These are phyloP conservation scores for Pichia californica DNA, from an alignment of 805 yeast species.

Conservation along the genomic window DNA sequence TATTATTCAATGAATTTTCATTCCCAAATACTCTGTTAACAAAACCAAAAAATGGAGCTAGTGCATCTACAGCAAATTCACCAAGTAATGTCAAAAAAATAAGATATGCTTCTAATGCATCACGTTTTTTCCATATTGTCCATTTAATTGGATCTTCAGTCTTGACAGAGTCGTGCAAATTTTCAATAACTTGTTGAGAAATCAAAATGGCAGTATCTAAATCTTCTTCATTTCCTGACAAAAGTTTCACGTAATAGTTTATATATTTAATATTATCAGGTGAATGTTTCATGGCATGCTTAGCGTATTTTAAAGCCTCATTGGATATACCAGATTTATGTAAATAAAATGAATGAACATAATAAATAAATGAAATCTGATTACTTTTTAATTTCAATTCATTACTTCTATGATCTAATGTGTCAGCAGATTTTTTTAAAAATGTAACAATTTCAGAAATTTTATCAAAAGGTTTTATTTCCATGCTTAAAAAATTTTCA, in stretches of 20 bases:
- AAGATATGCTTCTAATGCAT: slow-evolving; percentile 60
- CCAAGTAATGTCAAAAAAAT: slow-evolving; percentile 71
- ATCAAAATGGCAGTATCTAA: slow-evolving; percentile 29
- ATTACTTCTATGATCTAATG: slow-evolving; percentile 5
- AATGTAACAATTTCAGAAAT: neutral
- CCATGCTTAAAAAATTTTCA: slow-evolving; percentile 12
- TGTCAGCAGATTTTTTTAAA: slow-evolving; percentile 14
- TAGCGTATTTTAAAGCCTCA: slow-evolving; percentile 41
- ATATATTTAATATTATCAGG: slow-evolving; percentile 58
- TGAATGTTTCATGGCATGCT: slow-evolving; percentile 38
- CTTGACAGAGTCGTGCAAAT: slow-evolving; percentile 31
- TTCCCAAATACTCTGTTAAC: slow-evolving; percentile 34
- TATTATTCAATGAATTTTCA: neutral
- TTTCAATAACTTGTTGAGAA: slow-evolving; percentile 50
- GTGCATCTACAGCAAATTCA: slow-evolving; percentile 33
- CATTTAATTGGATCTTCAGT: slow-evolving; percentile 21
- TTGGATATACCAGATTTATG: slow-evolving; percentile 38
- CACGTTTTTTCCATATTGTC: slow-evolving; percentile 33
- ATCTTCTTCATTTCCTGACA: slow-evolving; percentile 53
- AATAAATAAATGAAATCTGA: slow-evolving; percentile 24
- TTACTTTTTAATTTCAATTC: neutral
- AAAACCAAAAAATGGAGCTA: slow-evolving; percentile 61
- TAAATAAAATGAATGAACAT: slow-evolving; percentile 43
- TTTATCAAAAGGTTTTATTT: slow-evolving; percentile 2
- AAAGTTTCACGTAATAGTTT: slow-evolving; percentile 60